Base-by-base conservation (phyloP, 768 basidiomycete species). In the Sporobolomyces roseus region DNA sequence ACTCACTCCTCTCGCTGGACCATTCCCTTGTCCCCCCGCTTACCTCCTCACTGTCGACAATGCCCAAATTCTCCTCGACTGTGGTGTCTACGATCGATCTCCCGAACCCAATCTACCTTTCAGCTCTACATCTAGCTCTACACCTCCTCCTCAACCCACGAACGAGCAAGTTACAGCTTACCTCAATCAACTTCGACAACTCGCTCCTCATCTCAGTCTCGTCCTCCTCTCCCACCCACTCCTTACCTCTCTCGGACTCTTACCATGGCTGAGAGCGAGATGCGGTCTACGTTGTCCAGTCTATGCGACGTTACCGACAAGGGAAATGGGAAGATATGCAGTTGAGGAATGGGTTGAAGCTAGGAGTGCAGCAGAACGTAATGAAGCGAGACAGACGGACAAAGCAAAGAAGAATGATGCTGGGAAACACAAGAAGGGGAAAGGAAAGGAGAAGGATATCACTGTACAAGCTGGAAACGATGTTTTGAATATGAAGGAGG, bases 171-270 rank as follows among this genome's bases (percentile, higher is more conserved):
- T 59, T 4, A 29, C 61, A 50, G 59, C 27, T 21, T 71, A 75
- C 68, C 74, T 80, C 59, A 65, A 75, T 35, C 75, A 71, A 60
- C 74, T 81, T 33, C 61, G 74, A 74, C 75, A 76, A 77, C 80
- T 83, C 74, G 87, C 93, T 0, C 87, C 93, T 3, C 83, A 86
- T 8, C 81, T 98, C 65, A 90, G 92, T 78, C 86, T 99, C 52
- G 91, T 98, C 33, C 84, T 99, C 27, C 84, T 98, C 54, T 96
- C 94, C 0, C 93, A 97, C 80, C 93, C 93, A 2, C 91, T 94
- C 74, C 83, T 96, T 17, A 82, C 85, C 0, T 93, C 96, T 77
- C 84, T 88, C 32, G 94, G 94, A 21, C 82, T 98, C n/a, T 93
- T 91, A 77, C 87, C 96, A 16, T 97, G 90, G 78, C 93, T 96